Conservation (phyloP, 1,284 basidiomycete genomes). For the Veloboletus limbatus region DNA sequence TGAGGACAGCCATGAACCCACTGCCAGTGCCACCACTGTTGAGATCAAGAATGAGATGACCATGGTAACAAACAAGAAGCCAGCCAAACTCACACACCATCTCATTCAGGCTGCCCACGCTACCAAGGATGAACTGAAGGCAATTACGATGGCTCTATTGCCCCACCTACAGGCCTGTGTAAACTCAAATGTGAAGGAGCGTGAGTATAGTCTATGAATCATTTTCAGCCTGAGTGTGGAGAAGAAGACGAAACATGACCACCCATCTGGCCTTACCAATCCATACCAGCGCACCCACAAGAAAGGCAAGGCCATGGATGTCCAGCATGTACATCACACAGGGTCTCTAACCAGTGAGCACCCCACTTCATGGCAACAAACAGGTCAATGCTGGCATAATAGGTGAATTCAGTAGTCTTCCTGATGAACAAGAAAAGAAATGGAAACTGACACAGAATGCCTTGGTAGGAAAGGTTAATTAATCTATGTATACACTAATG, state of each 20-base stretch:
- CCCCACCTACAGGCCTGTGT: neutral
- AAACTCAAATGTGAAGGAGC: neutral
- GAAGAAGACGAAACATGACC: neutral
- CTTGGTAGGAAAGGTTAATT: neutral
- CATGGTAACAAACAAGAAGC: too few relatives aligned
- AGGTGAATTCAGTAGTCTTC: neutral
- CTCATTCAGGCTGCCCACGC: neutral
- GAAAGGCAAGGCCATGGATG: neutral
- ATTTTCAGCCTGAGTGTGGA: too few relatives aligned
- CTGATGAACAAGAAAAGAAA: neutral
- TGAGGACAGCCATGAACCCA: too few relatives aligned
- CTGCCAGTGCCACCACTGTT: too few relatives aligned
- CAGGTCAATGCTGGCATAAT: too few relatives aligned
- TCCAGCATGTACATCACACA: too few relatives aligned
- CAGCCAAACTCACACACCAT: too few relatives aligned
- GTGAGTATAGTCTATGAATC: neutral
- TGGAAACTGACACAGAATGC: neutral
- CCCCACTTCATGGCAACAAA: too few relatives aligned
- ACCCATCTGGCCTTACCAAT: neutral
- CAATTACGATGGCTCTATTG: neutral
- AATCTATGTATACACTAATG: neutral
- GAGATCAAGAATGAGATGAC: too few relatives aligned
- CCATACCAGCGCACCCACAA: neutral
- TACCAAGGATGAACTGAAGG: neutral
- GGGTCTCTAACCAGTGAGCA: too few relatives aligned